Base-by-base conservation (phyloP, 2,329 filamentous ascomycete genomes). In the Cladosporium cucumerinum region DNA sequence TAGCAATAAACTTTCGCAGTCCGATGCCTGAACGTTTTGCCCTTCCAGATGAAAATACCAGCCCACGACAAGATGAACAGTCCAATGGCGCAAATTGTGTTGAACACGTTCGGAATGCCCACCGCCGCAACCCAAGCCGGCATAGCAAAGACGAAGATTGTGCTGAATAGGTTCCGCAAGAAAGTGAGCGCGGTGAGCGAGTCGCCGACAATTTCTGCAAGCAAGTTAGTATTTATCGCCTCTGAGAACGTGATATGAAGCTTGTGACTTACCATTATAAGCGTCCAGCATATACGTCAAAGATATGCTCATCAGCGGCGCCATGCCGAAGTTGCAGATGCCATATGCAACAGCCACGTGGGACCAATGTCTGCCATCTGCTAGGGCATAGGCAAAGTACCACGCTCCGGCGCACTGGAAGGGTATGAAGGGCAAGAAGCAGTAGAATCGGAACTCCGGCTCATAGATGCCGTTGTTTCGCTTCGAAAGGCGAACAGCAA, bases 101-200 rank as follows among this genome's bases (percentile, higher is more conserved):
- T 75, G 65, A 80, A 78, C 18, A 81, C 77, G 66, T 80, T 78
- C 21, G 75, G 72, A 30, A 80, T 68, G 7, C 79, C 79, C 26
- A 80, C 73, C 1, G 65, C 69, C 21, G 69, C 69, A 11, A 77
- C 75, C 78, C 81, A 83, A 0, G 79, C 77, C 0, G 76, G 72
- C 26, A 82, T 72, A 0, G 77, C 78, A 66, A 84, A 83, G n/a
- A 83, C 76, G 51, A 83, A 78, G 18, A 77, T 73, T 1, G 78
- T 81, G 21, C 75, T 74, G 51, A 83, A 75, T 2, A 74, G 63
- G 59, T 84, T 84, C 0, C 82, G 78, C 12, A 80, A 70, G 63
- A 84, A 78, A 0, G 79, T 79, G 1, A 84, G 72, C 0, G 72
- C 78, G 3, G 82, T 79, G 6, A 84, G 71, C 0, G 80, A 77